phyloP scores from a whole-genome alignment of 1,139 yeast species.

The Saccharomycopsis hybrid region DNA sequence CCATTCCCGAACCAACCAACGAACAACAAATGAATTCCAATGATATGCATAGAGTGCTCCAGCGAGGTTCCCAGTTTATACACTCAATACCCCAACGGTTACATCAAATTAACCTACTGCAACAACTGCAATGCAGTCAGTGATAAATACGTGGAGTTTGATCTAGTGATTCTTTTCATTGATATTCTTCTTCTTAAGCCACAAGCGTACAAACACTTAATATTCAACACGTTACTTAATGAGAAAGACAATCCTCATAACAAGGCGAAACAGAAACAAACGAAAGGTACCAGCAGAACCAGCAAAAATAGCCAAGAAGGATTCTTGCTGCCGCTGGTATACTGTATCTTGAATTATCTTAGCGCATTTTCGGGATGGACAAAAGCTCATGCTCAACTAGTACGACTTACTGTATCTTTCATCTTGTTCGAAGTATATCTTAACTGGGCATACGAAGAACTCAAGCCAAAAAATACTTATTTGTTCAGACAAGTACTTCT shows the following conservation, averaged over 20 bases:
- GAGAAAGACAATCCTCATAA: background rate
- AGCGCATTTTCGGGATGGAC: slow-evolving; percentile 1
- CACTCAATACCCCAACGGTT: slow-evolving; percentile 68
- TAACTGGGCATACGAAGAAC: slow-evolving; percentile 88
- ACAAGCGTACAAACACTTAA: slow-evolving; percentile 84
- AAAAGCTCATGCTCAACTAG: slow-evolving; percentile 9
- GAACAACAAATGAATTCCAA: slow-evolving; percentile 25
- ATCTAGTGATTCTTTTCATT: slow-evolving; percentile 72
- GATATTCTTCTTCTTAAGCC: slow-evolving; percentile 80
- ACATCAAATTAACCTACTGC: slow-evolving; percentile 78
- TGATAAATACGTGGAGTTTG: slow-evolving; percentile 90
- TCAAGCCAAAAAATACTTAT: slow-evolving; percentile 28
- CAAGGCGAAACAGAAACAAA: background rate
- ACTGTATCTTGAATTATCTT: background rate
- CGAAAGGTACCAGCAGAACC: background rate
- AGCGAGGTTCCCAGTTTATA: slow-evolving; percentile 58
- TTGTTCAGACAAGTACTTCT: slow-evolving; percentile 9
- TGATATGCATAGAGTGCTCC: slow-evolving; percentile 90
- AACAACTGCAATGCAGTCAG: slow-evolving; percentile 65
- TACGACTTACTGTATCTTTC: slow-evolving; percentile 54
- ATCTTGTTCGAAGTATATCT: slow-evolving; percentile 85
- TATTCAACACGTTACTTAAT: slow-evolving; percentile 58
- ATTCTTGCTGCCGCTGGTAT: too few species aligned
- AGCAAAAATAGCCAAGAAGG: background rate
- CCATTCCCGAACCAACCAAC: too few species aligned